Percentiles rank a stretch among this genome's conserved stretches.
phyloP scores from a whole-genome alignment of 495 filamentous ascomycete species.

The Neurospora pannonica region DNA sequence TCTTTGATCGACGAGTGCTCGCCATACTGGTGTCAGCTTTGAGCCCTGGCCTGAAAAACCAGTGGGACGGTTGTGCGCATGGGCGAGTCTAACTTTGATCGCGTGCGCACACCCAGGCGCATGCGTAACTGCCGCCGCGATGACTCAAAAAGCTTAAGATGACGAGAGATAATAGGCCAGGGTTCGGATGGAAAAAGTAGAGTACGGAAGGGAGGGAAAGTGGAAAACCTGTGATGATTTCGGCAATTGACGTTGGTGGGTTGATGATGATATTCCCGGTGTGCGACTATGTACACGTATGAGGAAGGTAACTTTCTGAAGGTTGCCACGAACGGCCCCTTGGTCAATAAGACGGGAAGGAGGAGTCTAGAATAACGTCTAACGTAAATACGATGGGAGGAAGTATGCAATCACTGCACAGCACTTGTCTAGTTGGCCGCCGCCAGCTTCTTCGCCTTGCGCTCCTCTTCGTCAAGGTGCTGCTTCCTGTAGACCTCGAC shows the following conservation, averaged over 20 bases:
- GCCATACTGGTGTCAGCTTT: slow-evolving; percentile 14
- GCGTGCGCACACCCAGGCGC: slow-evolving; percentile 1
- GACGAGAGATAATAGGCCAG: not conserved
- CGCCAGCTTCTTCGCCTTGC: slow-evolving; percentile 33
- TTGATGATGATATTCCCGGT: slow-evolving; percentile 10
- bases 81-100: not conserved
- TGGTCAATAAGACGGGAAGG: not conserved
- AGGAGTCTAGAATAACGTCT: not conserved
- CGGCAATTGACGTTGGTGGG: slow-evolving; percentile 1
- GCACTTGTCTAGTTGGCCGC: slow-evolving; percentile 14
- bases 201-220: not conserved
- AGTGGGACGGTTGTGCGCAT: not conserved
- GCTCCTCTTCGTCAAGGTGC: slow-evolving; percentile 36
- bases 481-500: slow-evolving; percentile 39
- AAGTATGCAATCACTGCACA: not conserved
- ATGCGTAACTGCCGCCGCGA: not conserved
- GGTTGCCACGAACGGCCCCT: not conserved
- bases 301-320: slow-evolving; percentile 2
- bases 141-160: not conserved
- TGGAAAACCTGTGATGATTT: not conserved
- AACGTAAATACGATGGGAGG: not conserved
- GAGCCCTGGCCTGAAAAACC: not conserved
- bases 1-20: not conserved
- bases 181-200: not conserved
- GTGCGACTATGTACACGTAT: slow-evolving; percentile 17